phyloP scores from a whole-genome alignment of 1,284 basidiomycete genomes.

The Phylloporus sp. region DNA sequence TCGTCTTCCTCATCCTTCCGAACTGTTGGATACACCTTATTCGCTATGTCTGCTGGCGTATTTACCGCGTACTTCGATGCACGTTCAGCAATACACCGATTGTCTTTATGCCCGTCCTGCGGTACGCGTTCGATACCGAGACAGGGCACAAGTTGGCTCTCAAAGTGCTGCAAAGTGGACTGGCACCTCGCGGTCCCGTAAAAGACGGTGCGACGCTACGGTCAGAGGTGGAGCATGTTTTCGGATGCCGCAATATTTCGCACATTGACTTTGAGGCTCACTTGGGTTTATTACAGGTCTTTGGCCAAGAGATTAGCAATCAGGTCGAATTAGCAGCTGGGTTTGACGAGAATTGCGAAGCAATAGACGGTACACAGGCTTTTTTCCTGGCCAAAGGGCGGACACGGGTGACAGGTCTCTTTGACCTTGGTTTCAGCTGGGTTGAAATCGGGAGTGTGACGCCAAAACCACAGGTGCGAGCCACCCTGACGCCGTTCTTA shows the following conservation, averaged over 20 bases:
- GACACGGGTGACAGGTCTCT: conserved; percentile 64
- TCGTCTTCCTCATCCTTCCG: conserved; percentile 32
- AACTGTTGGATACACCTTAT: conserved; percentile 45
- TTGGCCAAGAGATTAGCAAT: conserved; percentile 83
- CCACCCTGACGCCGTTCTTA: neutral
- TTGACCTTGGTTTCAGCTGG: conserved; percentile 96
- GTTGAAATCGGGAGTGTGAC: conserved; percentile 98
- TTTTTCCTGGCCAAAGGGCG: conserved; percentile 3
- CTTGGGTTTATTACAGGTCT: conserved; percentile 70
- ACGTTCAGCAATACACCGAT: conserved; percentile 85
- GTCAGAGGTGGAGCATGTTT: conserved; percentile 64
- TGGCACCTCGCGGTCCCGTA: conserved; percentile 81
- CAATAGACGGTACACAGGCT: conserved; percentile 79
- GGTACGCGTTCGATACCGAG: conserved; percentile 82
- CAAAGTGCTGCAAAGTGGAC: conserved; percentile 74
- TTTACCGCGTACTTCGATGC: conserved; percentile 87
- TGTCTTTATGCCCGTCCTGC: conserved; percentile 78
- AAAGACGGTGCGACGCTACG: conserved; percentile 76
- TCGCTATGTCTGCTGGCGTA: conserved; percentile 64
- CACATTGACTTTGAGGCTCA: conserved; percentile 11
- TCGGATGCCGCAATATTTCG: too few relatives aligned
- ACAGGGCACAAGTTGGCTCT: conserved; percentile 88
- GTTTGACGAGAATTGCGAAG: conserved; percentile 97
- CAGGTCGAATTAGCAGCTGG: conserved; percentile 95
- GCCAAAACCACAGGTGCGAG: conserved; percentile 86